A percentile compares a stretch with the other conserved stretches of the same genome.
Evolutionary conservation across 225 moss, liverwort and hornwort genomes (phyloP).

Genomic region (Ulota crispa): DNA sequence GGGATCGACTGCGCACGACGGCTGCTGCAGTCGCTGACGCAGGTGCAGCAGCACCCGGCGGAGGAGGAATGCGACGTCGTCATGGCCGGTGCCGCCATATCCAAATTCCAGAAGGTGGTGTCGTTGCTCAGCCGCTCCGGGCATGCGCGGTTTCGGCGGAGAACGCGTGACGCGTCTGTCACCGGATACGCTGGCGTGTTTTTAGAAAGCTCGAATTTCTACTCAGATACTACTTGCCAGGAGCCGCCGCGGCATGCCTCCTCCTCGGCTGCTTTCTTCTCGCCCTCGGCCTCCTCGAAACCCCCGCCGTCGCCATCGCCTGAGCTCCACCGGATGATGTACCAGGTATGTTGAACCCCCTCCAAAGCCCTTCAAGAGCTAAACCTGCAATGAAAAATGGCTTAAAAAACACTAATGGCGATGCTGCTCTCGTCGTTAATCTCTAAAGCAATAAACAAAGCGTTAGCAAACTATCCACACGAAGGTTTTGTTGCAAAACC

Average conservation of each 20-base stretch:
- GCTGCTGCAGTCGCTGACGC: slow-evolving; percentile 77
- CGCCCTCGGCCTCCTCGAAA: slow-evolving; percentile 23
- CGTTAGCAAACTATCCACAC: neutral
- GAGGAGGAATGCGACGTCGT: slow-evolving; percentile 49
- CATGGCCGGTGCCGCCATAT: slow-evolving; percentile 61
- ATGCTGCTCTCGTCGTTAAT: neutral
- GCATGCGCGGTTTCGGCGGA: slow-evolving; percentile 62
- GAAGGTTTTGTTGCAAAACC: too few relatives aligned
- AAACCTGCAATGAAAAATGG: neutral
- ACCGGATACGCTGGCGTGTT: slow-evolving; percentile 49
- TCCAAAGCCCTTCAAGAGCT: neutral
- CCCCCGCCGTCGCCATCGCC: slow-evolving; percentile 33
- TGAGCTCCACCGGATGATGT: slow-evolving; percentile 40
- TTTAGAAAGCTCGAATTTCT: slow-evolving; percentile 52
- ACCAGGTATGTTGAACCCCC: slow-evolving; percentile 35
- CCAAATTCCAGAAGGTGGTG: slow-evolving; percentile 73
- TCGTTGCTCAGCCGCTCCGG: slow-evolving; percentile 62
- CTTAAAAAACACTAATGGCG: neutral
- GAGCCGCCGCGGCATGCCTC: slow-evolving; percentile 16
- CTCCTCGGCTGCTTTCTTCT: slow-evolving; percentile 24
- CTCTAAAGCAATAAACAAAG: neutral
- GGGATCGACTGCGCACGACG: slow-evolving; percentile 87
- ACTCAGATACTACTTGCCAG: slow-evolving; percentile 7
- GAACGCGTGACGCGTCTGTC: slow-evolving; percentile 37
- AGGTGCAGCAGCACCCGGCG: slow-evolving; percentile 58